Conservation (phyloP, 2,329 filamentous ascomycete genomes). For the Claviceps humidiphila region DNA sequence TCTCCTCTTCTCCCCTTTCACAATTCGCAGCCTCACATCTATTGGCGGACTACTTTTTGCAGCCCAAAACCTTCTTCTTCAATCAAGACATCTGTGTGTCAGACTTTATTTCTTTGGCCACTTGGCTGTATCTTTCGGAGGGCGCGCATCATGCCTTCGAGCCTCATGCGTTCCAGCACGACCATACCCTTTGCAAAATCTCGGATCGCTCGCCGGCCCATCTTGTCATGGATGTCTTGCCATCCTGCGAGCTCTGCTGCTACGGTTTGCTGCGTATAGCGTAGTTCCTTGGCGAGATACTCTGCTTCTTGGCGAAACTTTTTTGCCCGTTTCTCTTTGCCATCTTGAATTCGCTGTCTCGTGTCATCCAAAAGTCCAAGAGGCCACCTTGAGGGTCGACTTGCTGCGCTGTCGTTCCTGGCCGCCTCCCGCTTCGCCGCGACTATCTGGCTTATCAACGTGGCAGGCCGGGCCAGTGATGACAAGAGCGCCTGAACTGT, state of each 20-base stretch:
- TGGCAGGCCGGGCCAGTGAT: slow-evolving; percentile 65
- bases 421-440: slow-evolving; percentile 63
- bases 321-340: slow-evolving; percentile 68
- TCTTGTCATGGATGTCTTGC: slow-evolving; percentile 75
- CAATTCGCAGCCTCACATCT: too few relatives aligned
- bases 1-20: too few relatives aligned
- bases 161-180: slow-evolving; percentile 61
- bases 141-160: slow-evolving; percentile 71
- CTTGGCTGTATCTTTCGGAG: slow-evolving; percentile 43
- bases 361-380: slow-evolving; percentile 77
- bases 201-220: slow-evolving; percentile 60
- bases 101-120: not conserved
- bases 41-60: too few relatives aligned
- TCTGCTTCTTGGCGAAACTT: slow-evolving; percentile 58
- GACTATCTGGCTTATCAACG: slow-evolving; percentile 65
- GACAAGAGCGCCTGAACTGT: slow-evolving; percentile 71
- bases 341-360: slow-evolving; percentile 65
- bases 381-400: slow-evolving; percentile 66
- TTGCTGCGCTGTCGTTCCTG: slow-evolving; percentile 61
- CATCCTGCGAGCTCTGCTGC: slow-evolving; percentile 84
- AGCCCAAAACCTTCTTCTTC: too few relatives aligned
- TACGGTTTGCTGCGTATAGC: slow-evolving; percentile 88
- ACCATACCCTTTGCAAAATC: slow-evolving; percentile 69
- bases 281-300: slow-evolving; percentile 64
- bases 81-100: not conserved